Evolutionary conservation across 2,329 filamentous ascomycete genomes (phyloP).

Genomic region (Neophaeococcomyces aloes): DNA sequence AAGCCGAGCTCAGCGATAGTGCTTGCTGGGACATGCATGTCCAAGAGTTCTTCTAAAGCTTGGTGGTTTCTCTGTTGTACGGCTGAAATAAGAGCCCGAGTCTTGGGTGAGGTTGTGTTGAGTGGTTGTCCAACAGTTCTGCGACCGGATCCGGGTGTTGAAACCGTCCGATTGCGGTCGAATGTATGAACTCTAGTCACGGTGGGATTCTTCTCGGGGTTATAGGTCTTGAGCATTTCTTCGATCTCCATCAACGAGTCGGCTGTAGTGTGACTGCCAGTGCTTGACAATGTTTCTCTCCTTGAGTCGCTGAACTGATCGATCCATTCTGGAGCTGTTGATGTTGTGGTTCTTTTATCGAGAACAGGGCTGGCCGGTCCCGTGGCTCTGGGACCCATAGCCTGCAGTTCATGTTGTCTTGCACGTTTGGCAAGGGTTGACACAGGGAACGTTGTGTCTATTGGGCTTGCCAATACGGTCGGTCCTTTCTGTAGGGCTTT

Average conservation of each 20-base stretch:
- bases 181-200: too few relatives aligned
- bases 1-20: constrained; percentile 16
- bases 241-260: constrained; percentile 26
- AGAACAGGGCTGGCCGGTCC: not conserved
- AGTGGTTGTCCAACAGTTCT: too few relatives aligned
- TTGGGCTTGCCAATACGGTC: not conserved
- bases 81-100: constrained; percentile 36
- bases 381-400: not conserved
- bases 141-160: too few relatives aligned
- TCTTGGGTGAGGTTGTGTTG: not conserved
- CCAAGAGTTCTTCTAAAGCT: constrained; percentile 47
- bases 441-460: not conserved
- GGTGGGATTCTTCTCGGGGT: not conserved
- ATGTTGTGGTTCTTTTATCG: not conserved
- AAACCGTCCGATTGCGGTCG: too few relatives aligned
- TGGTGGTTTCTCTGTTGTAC: constrained; percentile 49
- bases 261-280: constrained; percentile 7
- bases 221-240: constrained; percentile 23
- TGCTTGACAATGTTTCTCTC: not conserved
- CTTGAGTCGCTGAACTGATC: not conserved
- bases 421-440: not conserved
- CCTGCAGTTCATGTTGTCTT: not conserved
- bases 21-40: constrained; percentile 21
- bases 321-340: not conserved
- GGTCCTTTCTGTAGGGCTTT: not conserved